Conservation (phyloP, 2,329 filamentous ascomycete genomes). For the Fusarium redolens region DNA sequence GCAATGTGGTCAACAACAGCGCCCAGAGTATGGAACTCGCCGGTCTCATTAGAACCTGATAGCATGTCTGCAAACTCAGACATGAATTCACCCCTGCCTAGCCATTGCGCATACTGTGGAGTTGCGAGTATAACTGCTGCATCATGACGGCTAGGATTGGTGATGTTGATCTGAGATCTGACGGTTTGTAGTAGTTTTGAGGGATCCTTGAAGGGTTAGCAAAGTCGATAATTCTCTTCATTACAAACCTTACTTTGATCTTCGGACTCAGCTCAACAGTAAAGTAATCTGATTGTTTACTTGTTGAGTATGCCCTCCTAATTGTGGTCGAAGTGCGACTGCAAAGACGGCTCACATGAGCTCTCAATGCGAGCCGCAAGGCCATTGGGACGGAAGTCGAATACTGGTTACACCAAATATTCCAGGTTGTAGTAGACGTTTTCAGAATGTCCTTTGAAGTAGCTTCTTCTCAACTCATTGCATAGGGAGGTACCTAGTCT, state of each 20-base stretch:
- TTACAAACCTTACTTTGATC: constrained; percentile 18
- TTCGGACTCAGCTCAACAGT: constrained; percentile 35
- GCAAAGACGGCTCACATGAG: constrained; percentile 35
- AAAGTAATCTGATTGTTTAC: constrained; percentile 27
- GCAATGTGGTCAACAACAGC: constrained; percentile 68
- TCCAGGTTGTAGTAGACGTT: not conserved
- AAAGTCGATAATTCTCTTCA: not conserved
- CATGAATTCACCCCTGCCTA: constrained; percentile 59
- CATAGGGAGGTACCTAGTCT: constrained; percentile 6
- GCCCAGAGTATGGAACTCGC: constrained; percentile 59
- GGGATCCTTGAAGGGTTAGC: constrained; percentile 33
- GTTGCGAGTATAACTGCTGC: constrained; percentile 64
- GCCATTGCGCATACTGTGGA: constrained; percentile 58
- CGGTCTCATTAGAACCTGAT: constrained; percentile 54
- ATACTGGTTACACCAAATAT: not conserved
- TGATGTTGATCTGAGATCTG: constrained; percentile 39
- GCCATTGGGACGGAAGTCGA: constrained; percentile 35
- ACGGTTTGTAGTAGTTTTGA: constrained; percentile 31
- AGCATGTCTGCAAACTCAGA: constrained; percentile 58
- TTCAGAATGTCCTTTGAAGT: not conserved
- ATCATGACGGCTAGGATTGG: constrained; percentile 49
- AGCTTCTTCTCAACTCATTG: not conserved
- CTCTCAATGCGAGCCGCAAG: constrained; percentile 26
- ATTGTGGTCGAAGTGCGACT: constrained; percentile 22
- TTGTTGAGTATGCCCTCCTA: constrained; percentile 39